Conservation (phyloP, 441 rosid species). For the Erodium moschatum region DNA sequence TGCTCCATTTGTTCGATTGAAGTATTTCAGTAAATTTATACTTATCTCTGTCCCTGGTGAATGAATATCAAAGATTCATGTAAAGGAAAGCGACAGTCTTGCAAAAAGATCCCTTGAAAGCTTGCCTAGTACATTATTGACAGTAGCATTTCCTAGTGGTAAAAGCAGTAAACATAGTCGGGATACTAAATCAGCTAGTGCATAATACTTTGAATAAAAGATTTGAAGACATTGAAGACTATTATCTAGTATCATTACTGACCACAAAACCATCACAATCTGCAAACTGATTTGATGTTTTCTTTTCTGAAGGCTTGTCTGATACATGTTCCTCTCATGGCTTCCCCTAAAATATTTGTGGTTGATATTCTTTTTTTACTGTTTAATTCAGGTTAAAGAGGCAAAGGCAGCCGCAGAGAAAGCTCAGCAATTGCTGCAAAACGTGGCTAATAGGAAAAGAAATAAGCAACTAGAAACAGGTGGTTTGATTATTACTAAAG, state of each 20-base stretch:
- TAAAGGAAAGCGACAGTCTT: background rate
- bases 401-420: slow-evolving; percentile 65
- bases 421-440: slow-evolving; percentile 68
- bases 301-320: slow-evolving; percentile 4
- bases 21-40: background rate
- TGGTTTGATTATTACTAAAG: slow-evolving; percentile 70
- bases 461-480: slow-evolving; percentile 55
- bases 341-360: slow-evolving; percentile 1
- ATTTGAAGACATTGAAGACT: background rate
- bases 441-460: slow-evolving; percentile 74
- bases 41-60: background rate
- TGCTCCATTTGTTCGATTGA: background rate
- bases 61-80: background rate
- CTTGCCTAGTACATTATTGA: background rate
- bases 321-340: slow-evolving; percentile 4
- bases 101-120: background rate
- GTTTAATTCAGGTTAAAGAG: slow-evolving; percentile 49
- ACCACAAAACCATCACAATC: background rate
- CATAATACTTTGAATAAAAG: background rate
- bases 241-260: background rate
- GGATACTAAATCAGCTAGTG: background rate
- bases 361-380: background rate
- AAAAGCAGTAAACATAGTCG: background rate
- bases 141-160: background rate
- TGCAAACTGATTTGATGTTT: background rate